A percentile compares a stretch with the other conserved stretches of the same genome.
Evolutionary conservation across 257 asterid species (phyloP).

Genomic region (Solanum clarkiae): DNA sequence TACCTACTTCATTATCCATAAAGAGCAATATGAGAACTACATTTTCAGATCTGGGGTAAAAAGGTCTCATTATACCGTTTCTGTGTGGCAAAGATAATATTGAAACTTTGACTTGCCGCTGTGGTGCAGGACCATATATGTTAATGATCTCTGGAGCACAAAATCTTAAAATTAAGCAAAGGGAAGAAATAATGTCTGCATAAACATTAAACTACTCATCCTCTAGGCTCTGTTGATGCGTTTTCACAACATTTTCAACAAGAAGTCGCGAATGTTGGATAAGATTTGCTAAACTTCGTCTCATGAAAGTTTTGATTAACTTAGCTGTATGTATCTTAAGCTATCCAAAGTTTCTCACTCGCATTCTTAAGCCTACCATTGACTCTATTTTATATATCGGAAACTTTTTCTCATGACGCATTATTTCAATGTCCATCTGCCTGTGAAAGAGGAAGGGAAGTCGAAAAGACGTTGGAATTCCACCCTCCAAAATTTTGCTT

Average conservation of each 20-base stretch:
- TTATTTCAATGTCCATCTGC: neutral
- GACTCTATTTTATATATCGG: neutral
- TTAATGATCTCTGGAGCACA: neutral
- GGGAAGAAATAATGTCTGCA: neutral
- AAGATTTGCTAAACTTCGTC: neutral
- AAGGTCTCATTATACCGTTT: neutral
- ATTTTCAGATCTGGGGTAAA: neutral
- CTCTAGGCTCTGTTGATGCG: neutral
- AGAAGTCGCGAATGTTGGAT: neutral
- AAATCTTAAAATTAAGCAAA: neutral
- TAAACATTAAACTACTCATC: neutral
- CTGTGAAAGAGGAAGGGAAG: neutral
- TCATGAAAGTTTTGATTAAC: neutral
- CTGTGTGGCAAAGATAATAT: neutral
- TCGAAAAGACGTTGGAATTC: neutral
- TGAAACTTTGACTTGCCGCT: neutral
- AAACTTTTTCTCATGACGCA: neutral
- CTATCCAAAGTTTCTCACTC: neutral
- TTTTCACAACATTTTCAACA: neutral
- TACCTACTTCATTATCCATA: neutral
- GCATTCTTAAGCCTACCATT: neutral
- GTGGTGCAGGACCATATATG: neutral
- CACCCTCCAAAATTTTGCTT: neutral
- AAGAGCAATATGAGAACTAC: neutral
- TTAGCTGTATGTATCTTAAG: neutral